These are phyloP conservation scores for Skeletonema grethae DNA, from an alignment of 108 stramenopile species.

Conservation along the genomic window DNA sequence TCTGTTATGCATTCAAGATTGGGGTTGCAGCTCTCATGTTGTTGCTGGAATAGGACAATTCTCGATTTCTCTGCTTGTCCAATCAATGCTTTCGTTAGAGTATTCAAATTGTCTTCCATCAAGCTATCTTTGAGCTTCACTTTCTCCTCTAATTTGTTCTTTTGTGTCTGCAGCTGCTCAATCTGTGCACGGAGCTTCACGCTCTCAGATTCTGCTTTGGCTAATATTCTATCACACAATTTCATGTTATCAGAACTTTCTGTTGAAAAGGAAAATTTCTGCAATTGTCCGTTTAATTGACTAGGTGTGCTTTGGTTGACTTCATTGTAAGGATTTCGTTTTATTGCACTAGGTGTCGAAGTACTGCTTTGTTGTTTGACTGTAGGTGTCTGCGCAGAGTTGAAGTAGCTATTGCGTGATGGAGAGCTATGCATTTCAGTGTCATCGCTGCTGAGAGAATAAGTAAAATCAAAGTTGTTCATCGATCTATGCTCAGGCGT, in stretches of 20 bases:
- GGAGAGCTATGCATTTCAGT: not conserved
- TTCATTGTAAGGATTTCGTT: constrained; percentile 15
- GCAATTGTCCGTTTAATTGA: constrained; percentile 17
- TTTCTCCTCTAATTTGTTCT: constrained; percentile 19
- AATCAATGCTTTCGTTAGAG: constrained; percentile 1
- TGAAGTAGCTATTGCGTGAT: not conserved
- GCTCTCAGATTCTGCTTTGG: constrained; percentile 42
- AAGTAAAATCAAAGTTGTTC: not conserved
- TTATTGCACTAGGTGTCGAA: not conserved
- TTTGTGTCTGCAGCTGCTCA: constrained; percentile 27
- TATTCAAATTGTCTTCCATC: constrained; percentile 16
- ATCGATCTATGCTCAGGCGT: not conserved
- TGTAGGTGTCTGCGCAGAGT: not conserved
- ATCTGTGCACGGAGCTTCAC: constrained; percentile 38
- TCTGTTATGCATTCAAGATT: constrained; percentile 11
- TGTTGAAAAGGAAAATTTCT: constrained; percentile 9
- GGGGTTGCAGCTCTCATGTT: not conserved
- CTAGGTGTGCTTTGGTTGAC: constrained; percentile 24
- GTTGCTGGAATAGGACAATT: not conserved
- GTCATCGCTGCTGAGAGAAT: constrained; percentile 1
- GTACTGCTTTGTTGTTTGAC: not conserved
- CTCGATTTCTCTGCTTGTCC: constrained; percentile 10
- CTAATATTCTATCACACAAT: constrained; percentile 43
- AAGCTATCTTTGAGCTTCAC: not conserved
- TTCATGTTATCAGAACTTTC: constrained; percentile 25